These are phyloP conservation scores for Arthrinium phaeospermum DNA, from an alignment of 2,329 filamentous ascomycete species.

Conservation along the genomic window DNA sequence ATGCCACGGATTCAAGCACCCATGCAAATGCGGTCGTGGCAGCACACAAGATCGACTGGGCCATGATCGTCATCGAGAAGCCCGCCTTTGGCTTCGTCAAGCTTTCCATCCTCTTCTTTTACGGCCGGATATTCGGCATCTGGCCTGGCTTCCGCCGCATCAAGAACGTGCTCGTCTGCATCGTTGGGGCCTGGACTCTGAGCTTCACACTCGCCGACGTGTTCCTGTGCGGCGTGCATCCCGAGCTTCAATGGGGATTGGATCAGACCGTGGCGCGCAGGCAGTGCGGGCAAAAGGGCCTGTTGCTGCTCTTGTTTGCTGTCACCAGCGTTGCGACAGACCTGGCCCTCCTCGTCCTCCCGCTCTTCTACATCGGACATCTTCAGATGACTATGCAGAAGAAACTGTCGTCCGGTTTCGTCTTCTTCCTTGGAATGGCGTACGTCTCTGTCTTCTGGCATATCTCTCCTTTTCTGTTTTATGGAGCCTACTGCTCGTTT, in stretches of 20 bases:
- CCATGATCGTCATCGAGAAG: slow-evolving; percentile 25
- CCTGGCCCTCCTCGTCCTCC: not conserved
- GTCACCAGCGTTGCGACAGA: not conserved
- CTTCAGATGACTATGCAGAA: not conserved
- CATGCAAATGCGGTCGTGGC: not conserved
- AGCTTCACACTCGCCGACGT: not conserved
- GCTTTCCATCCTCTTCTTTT: slow-evolving; percentile 25
- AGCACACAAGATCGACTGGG: slow-evolving; percentile 24
- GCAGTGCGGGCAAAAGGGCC: not conserved
- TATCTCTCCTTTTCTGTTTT: not conserved
- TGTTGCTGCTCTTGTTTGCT: not conserved
- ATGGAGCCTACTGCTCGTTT: not conserved
- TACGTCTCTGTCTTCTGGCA: not conserved
- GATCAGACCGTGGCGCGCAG: not conserved
- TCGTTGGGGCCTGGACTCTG: not conserved
- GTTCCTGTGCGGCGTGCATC: not conserved
- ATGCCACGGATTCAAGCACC: not conserved
- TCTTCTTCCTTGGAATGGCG: not conserved
- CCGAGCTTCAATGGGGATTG: not conserved
- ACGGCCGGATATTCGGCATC: slow-evolving; percentile 19
- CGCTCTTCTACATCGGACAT: not conserved
- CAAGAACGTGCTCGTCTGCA: not conserved
- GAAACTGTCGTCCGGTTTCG: not conserved
- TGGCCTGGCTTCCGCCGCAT: not conserved
- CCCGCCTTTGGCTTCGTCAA: slow-evolving; percentile 25